A percentile compares a stretch with the other conserved stretches of the same genome.
These are phyloP conservation scores for Cenchrus americanus DNA, from an alignment of 176 grass and related monocot genomes.

Conservation along the genomic window DNA sequence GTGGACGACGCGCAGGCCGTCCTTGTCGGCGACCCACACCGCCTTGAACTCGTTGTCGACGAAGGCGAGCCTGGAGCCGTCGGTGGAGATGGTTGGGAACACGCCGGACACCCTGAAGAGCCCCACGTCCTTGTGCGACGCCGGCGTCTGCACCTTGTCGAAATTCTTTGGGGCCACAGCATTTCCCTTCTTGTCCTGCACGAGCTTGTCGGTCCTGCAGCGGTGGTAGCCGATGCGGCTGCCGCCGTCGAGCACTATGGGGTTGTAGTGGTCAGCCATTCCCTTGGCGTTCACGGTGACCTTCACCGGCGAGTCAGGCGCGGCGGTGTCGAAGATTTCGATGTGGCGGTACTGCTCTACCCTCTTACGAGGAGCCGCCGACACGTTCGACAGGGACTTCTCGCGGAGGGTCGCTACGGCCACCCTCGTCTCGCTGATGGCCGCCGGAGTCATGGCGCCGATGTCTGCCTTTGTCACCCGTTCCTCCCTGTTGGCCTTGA, in stretches of 20 bases:
- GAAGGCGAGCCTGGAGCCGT: constrained; percentile 47
- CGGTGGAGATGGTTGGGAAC: constrained; percentile 50
- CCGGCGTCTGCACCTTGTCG: constrained; percentile 23
- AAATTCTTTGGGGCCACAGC: background rate
- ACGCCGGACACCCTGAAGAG: constrained; percentile 46
- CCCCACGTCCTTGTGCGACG: background rate
- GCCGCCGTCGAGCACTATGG: constrained; percentile 44
- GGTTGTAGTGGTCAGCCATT: constrained; percentile 44
- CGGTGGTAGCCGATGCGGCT: constrained; percentile 33
- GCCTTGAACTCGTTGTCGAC: constrained; percentile 61
- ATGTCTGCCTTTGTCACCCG: constrained; percentile 24
- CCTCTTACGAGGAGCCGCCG: background rate
- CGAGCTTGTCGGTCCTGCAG: background rate
- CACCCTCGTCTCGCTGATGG: constrained; percentile 46
- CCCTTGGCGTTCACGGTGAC: constrained; percentile 4
- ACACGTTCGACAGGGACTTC: background rate
- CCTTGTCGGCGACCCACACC: constrained; percentile 44
- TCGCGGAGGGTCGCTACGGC: constrained; percentile 42
- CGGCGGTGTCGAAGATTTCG: constrained; percentile 32
- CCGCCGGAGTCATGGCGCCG: constrained; percentile 47
- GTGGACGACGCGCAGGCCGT: constrained; percentile 27
- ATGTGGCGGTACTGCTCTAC: constrained; percentile 45
- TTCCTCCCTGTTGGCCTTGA: background rate
- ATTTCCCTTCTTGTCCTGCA: background rate
- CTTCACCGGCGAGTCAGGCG: background rate